Base-by-base conservation (phyloP, 1,284 basidiomycete species). In the Papiliotrema terrestris region DNA sequence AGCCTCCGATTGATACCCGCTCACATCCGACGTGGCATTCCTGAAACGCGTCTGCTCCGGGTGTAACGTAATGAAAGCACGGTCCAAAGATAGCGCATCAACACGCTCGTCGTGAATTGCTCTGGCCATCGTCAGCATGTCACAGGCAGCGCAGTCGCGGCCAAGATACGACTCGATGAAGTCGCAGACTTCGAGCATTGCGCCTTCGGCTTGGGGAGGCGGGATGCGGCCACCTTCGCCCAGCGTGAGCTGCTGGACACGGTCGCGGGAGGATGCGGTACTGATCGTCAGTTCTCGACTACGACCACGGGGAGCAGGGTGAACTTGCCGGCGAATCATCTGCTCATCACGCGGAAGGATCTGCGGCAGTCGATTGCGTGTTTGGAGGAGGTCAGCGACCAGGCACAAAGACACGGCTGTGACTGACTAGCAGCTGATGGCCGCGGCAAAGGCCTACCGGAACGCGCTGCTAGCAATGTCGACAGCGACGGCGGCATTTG, bases 391-490 rank as follows among this genome's bases (percentile, higher is more conserved):
- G 74, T 74, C 23, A 15, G 26, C 19, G 26, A 14, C n/a, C n/a
- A n/a, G n/a, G n/a, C n/a, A n/a, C n/a, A n/a, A n/a, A n/a, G n/a
- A n/a, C n/a, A n/a, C n/a, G n/a, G n/a, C n/a, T 37, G 36, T 20
- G 6, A 17, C 39, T 20, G 39, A 41, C 15, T 15, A 20, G 20
- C 39, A 41, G 15, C 39, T 20, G 17, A 41, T 41, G 78, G 83
- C 78, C 59, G 83, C 86, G 45, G 89, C 88, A 60, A 86, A 90
- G 49, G 83, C 83, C 52, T 97, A 95, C 78, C 89, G 93, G 47
- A 80, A 85, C 37, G 88, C 90, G 26, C 82, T 97, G 62, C 77
- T 92, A 54, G 82, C 84, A 46, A 86, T 97, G 83, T 89, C 90
- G 15, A 84, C 84, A 58, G 91, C 87, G 11, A 91, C 91, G 4